A percentile compares a stretch with the other conserved stretches of the same genome.
These are phyloP conservation scores for Botryobasidium botryosum DNA, from an alignment of 768 basidiomycete species.

Conservation along the genomic window DNA sequence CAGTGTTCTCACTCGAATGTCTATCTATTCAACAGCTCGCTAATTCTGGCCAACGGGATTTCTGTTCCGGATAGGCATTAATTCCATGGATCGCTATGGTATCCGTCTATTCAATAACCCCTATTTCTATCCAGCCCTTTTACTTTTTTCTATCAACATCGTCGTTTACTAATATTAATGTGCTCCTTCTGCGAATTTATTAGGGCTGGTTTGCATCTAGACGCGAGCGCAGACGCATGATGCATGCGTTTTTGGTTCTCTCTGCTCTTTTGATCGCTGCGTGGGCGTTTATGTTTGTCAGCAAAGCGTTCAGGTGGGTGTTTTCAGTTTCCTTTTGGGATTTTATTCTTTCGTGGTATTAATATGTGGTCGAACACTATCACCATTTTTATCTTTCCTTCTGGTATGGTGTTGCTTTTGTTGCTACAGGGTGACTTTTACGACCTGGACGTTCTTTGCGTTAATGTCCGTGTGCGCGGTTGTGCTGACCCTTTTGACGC, in stretches of 20 bases:
- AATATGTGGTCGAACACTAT: background rate
- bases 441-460: constrained; percentile 19
- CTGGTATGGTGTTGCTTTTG: constrained; percentile 27
- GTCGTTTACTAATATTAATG: no score
- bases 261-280: constrained; percentile 45
- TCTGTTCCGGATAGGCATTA: no score
- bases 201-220: constrained; percentile 71
- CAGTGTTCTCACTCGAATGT: no score
- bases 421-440: constrained; percentile 39
- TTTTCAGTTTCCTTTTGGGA: no score
- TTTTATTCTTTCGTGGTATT: constrained; percentile 30
- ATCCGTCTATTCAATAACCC: no score
- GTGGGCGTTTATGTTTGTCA: constrained; percentile 56
- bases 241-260: constrained; percentile 44
- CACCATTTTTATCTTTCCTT: background rate
- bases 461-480: background rate
- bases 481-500: background rate
- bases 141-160: no score
- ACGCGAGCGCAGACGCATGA: constrained; percentile 39
- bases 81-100: no score
- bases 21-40: no score
- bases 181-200: no score
- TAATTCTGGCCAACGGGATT: no score
- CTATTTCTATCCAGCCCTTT: no score
- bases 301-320: constrained; percentile 53